Conservation (phyloP, 176 grass and related monocot species). For the Carex scoparia region DNA sequence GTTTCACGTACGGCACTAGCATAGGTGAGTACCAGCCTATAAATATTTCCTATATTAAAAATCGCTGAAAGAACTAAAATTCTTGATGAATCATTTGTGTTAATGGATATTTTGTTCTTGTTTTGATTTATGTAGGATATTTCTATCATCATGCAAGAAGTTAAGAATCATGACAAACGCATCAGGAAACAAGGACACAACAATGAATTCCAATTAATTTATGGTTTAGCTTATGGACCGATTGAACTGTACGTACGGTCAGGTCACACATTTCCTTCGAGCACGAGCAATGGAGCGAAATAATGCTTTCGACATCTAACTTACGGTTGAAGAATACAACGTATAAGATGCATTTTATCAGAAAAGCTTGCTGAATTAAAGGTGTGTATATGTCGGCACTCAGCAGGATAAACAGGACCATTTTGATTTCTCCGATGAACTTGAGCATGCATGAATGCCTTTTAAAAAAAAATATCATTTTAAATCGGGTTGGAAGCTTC, state of each 20-base stretch:
- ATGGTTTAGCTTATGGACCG: neutral
- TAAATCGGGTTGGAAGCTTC: neutral
- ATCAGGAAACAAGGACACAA: conserved; percentile 6
- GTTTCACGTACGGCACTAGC: neutral
- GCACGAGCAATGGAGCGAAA: neutral
- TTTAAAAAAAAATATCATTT: neutral
- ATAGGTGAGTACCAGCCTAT: neutral
- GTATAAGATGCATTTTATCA: conserved; percentile 10
- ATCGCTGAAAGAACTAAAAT: neutral
- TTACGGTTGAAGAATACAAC: neutral
- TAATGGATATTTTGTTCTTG: neutral
- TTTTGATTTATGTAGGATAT: conserved; percentile 18
- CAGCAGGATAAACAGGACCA: neutral
- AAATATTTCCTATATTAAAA: neutral
- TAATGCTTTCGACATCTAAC: neutral
- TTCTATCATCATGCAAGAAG: conserved; percentile 28
- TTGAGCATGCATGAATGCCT: neutral
- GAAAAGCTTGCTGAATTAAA: neutral
- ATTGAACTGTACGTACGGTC: neutral
- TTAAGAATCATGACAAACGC: conserved; percentile 29
- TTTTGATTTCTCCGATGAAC: neutral
- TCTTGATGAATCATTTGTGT: neutral
- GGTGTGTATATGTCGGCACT: neutral
- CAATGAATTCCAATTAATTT: neutral
- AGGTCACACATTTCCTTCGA: neutral